Evolutionary conservation across 208 protist species (phyloP), one percentile per base, ranked within the genome.

Genomic region (Wallacemonas sp.): DNA sequence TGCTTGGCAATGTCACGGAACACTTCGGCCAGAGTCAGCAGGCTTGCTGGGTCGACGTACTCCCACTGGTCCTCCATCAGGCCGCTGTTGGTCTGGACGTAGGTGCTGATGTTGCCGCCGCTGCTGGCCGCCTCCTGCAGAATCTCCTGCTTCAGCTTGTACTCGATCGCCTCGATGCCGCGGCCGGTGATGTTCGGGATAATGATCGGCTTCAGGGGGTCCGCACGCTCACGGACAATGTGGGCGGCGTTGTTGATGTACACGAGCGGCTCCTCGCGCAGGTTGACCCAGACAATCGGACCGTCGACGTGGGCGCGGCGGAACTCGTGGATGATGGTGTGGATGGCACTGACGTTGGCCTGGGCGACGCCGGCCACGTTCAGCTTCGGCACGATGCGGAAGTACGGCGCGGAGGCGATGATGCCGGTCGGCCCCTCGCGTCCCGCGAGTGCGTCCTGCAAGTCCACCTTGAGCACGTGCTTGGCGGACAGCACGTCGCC

Each of bases 11-110:
- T 44, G 32, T 78, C 52, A 21, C 73, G 54, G 70, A 93, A 95
- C 1, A 90, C 74, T 32, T 93, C 84, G 0, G 77, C 64, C 23
- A 88, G 64, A 9, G 90, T 93, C 14, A 84, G 73, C 12, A 93
- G 83, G 36, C 76, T 74, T 38, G 83, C 48, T 23, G 61, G 32
- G 39, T 85, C 76, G n/a, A 78, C 90, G 36, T 76, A 86, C 67
- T 89, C 84, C 90, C 90, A 95, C 71, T 95, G 87, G 68, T 95
- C 90, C 72, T 93, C 87, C 83, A 92, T 82, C 38, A 81, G 0
- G 21, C 83, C 85, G 44, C 85, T 79, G 3, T 72, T 75, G 19
- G 69, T 78, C 67, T 93, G 83, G 27, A 88, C 73, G 60, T 85
- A 68, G 1, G 93, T 81, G 70, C 86, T 90, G 58, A 95, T 78